These are phyloP conservation scores for Cyberlindnera euphorbiae DNA, from an alignment of 805 yeast species.

Conservation along the genomic window DNA sequence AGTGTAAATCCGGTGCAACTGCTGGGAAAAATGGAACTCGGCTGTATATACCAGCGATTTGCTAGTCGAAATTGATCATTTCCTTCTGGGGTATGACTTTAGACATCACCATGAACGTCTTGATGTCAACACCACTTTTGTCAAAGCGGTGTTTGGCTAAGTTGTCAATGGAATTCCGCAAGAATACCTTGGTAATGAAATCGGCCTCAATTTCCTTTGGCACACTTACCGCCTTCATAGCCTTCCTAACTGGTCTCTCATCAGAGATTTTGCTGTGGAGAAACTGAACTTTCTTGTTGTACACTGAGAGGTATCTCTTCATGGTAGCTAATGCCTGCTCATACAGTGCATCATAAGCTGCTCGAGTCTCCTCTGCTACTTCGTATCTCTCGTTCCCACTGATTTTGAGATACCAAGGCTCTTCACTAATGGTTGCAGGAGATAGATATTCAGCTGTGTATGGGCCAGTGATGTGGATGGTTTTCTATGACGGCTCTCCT, in stretches of 20 bases:
- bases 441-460: not conserved
- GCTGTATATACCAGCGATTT: no score
- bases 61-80: no score
- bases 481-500: not conserved
- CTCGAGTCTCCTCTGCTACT: slow-evolving; percentile 1
- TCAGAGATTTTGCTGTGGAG: slow-evolving; percentile 1
- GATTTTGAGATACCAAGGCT: slow-evolving; percentile 3
- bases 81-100: no score
- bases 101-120: no score
- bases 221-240: slow-evolving; percentile 2
- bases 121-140: no score
- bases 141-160: no score
- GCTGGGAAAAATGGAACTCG: no score
- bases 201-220: no score
- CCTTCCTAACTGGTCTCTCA: slow-evolving; percentile 6
- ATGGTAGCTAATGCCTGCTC: not conserved
- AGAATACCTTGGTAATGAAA: no score
- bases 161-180: no score
- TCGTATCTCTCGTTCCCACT: slow-evolving; percentile 8
- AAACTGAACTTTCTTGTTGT: slow-evolving; percentile 4
- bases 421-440: not conserved
- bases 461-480: slow-evolving; percentile 1
- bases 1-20: no score
- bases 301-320: slow-evolving; percentile 1
- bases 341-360: not conserved